Evolutionary conservation across 2,329 filamentous ascomycete genomes (phyloP).

Genomic region (Aspergillus oerlinghausenensis): DNA sequence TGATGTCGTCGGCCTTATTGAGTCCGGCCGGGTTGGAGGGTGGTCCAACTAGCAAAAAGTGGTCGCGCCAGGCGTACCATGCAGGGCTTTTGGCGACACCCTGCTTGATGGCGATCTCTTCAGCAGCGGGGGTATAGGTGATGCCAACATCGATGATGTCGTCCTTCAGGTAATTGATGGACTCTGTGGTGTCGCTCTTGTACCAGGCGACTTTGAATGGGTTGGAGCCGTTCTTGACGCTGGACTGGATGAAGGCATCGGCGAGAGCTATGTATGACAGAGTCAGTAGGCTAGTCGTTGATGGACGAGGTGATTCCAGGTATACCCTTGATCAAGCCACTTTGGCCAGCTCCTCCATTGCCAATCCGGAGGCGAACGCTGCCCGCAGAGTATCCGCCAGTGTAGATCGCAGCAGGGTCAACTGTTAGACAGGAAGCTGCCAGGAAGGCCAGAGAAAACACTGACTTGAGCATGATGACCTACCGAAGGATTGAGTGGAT

Average conservation of each 20-base stretch:
- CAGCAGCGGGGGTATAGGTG: conserved; percentile 42
- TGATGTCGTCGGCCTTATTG: conserved; percentile 24
- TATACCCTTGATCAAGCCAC: background rate
- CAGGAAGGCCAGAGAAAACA: background rate
- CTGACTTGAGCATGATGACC: background rate
- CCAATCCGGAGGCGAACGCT: background rate
- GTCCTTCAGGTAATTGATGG: conserved; percentile 41
- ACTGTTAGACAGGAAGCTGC: background rate
- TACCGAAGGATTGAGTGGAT: background rate
- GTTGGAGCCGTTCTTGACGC: conserved; percentile 22
- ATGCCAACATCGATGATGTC: conserved; percentile 43
- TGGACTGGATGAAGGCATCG: conserved; percentile 34
- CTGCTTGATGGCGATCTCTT: conserved; percentile 41
- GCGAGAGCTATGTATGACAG: conserved; percentile 25
- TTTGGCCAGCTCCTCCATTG: background rate
- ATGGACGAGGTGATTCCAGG: background rate
- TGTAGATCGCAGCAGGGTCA: background rate
- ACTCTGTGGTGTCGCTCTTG: conserved; percentile 44
- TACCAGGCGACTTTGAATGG: conserved; percentile 45
- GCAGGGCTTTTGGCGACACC: conserved; percentile 31
- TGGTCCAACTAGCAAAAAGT: conserved; percentile 44
- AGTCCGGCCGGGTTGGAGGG: conserved; percentile 32
- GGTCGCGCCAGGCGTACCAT: conserved; percentile 46
- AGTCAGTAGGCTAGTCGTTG: background rate
- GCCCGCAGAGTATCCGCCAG: background rate